Percentiles rank a stretch among this genome's conserved stretches.
phyloP scores from a whole-genome alignment of 2,329 filamentous ascomycete genomes.

The Aspergillus brunneoviolaceus region DNA sequence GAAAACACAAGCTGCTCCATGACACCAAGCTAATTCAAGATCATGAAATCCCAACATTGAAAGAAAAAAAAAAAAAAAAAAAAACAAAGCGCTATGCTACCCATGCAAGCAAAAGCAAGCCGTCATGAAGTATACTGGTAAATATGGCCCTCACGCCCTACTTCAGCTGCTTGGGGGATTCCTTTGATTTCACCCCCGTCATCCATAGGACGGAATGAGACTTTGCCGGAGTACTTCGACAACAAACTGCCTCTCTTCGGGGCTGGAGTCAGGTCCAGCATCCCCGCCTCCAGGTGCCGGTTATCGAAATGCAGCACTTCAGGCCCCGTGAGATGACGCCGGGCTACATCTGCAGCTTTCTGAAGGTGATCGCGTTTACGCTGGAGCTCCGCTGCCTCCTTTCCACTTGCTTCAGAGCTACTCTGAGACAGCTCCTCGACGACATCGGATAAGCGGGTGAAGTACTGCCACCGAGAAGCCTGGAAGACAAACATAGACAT shows the following conservation, averaged over 20 bases:
- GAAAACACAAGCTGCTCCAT: not conserved
- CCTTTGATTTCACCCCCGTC: slow-evolving; percentile 55
- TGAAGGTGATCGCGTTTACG: slow-evolving; percentile 67
- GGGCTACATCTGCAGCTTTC: slow-evolving; percentile 71
- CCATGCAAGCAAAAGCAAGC: not conserved
- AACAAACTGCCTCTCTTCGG: slow-evolving; percentile 26
- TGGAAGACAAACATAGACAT: slow-evolving; percentile 90
- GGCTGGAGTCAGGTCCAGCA: slow-evolving; percentile 32
- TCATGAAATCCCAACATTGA: too few species aligned
- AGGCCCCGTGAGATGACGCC: slow-evolving; percentile 74
- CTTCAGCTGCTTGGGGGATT: slow-evolving; percentile 55
- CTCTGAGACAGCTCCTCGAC: slow-evolving; percentile 55
- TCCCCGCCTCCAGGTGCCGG: slow-evolving; percentile 22
- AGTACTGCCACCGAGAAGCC: slow-evolving; percentile 73
- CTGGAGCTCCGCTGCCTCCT: slow-evolving; percentile 44
- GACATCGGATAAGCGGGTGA: slow-evolving; percentile 67
- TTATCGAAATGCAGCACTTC: slow-evolving; percentile 81
- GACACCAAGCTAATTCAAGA: not conserved
- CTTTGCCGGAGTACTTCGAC: slow-evolving; percentile 20
- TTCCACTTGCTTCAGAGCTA: slow-evolving; percentile 42
- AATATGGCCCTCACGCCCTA: slow-evolving; percentile 40
- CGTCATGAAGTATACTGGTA: slow-evolving; percentile 26
- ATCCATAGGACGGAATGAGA: slow-evolving; percentile 24
- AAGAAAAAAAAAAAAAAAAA: not conserved
- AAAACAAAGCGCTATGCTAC: not conserved